phyloP scores from a whole-genome alignment of 352 stramenopile species.

The Phytophthora rubi region DNA sequence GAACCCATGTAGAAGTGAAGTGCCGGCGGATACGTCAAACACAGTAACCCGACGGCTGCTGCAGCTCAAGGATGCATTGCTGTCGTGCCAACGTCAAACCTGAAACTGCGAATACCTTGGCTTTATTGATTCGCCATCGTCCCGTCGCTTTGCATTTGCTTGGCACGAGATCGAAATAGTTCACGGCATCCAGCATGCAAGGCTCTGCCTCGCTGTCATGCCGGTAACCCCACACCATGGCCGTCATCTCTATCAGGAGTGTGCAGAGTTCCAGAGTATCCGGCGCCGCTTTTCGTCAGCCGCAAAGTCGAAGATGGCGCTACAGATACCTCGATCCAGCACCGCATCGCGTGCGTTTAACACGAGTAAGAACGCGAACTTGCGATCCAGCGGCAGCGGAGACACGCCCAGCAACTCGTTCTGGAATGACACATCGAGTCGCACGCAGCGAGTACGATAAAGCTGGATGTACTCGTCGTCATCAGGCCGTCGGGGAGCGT shows the following conservation, averaged over 20 bases:
- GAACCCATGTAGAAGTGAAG: no score
- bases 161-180: conserved; percentile 1
- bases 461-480: conserved; percentile 42
- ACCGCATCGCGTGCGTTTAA: conserved; percentile 25
- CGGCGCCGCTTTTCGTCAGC: conserved; percentile 30
- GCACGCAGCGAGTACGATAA: conserved; percentile 41
- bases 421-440: conserved; percentile 40
- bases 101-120: neutral
- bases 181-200: neutral
- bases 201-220: neutral
- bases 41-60: no score
- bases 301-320: conserved; percentile 35
- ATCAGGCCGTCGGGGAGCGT: conserved; percentile 19
- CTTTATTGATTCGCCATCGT: neutral
- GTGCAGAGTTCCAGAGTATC: conserved; percentile 35
- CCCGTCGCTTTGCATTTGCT: conserved; percentile 23
- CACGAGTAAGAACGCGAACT: conserved; percentile 32
- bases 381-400: conserved; percentile 21
- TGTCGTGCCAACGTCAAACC: neutral
- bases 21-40: no score
- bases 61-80: neutral
- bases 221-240: no score
- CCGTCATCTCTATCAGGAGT: neutral
- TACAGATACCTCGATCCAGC: conserved; percentile 36
- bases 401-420: conserved; percentile 36